phyloP scores from a whole-genome alignment of 2,329 filamentous ascomycete genomes.

The Ceratocystis destructans region DNA sequence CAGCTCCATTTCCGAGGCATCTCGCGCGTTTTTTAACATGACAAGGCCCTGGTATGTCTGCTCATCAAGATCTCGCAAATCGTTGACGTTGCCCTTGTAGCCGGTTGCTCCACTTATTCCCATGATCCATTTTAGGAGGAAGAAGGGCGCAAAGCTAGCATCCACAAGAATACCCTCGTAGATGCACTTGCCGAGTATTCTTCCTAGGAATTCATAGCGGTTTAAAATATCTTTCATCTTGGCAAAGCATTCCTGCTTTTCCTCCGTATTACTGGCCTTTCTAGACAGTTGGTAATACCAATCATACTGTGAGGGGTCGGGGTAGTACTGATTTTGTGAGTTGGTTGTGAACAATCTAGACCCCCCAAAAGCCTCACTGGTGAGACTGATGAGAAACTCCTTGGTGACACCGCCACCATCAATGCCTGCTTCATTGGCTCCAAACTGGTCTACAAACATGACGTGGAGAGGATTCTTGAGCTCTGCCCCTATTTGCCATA shows the following conservation, averaged over 20 bases:
- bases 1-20: conserved; percentile 44
- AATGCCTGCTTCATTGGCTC: conserved; percentile 76
- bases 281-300: conserved; percentile 48
- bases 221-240: conserved; percentile 40
- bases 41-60: conserved; percentile 76
- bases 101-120: conserved; percentile 40
- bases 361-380: conserved; percentile 63
- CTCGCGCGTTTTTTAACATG: conserved; percentile 66
- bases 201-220: conserved; percentile 80
- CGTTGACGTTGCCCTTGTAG: conserved; percentile 88
- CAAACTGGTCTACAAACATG: conserved; percentile 86
- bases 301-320: conserved; percentile 67
- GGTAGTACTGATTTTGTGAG: conserved; percentile 61
- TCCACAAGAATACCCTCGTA: conserved; percentile 95
- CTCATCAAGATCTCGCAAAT: conserved; percentile 82
- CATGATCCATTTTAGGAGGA: conserved; percentile 79
- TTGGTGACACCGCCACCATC: conserved; percentile 96
- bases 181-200: conserved; percentile 88
- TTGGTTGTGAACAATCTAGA: conserved; percentile 66
- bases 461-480: conserved; percentile 95
- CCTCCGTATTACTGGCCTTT: background rate
- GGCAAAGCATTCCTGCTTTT: background rate
- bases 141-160: conserved; percentile 86
- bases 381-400: conserved; percentile 84
- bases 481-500: conserved; percentile 65